A percentile compares a stretch with the other conserved stretches of the same genome.
These are phyloP conservation scores for Penicillium silybi DNA, from an alignment of 495 filamentous ascomycete genomes.

Conservation along the genomic window DNA sequence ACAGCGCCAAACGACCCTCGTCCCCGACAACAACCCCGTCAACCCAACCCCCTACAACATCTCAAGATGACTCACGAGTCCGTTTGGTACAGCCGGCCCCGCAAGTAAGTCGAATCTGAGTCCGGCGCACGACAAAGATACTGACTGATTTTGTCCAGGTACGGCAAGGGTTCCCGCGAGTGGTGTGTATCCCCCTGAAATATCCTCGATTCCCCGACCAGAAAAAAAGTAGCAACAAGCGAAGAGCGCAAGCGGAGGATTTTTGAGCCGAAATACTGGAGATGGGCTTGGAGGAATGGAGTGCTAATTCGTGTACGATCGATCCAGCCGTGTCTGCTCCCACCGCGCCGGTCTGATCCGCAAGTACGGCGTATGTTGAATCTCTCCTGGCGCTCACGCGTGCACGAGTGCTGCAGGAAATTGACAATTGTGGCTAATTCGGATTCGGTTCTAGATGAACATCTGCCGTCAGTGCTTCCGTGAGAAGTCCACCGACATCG, in stretches of 20 bases:
- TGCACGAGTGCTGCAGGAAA: not conserved
- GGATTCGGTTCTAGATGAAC: constrained; percentile 55
- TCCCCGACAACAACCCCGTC: constrained; percentile 37
- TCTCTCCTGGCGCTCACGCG: not conserved
- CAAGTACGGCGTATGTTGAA: constrained; percentile 88
- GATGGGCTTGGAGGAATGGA: constrained; percentile 3
- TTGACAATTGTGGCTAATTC: constrained; percentile 15
- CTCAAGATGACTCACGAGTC: constrained; percentile 96
- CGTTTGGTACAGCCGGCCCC: constrained; percentile 98
- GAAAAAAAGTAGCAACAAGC: not conserved
- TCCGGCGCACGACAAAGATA: constrained; percentile 7
- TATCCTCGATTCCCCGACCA: not conserved
- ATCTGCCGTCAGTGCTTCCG: constrained; percentile 99
- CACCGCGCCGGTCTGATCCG: constrained; percentile 95
- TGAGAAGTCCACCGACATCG: constrained; percentile 93
- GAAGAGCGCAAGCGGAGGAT: not conserved
- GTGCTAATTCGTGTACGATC: constrained; percentile 24
- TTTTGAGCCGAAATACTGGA: constrained; percentile 7
- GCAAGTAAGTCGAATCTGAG: constrained; percentile 56
- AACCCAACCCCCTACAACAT: constrained; percentile 34
- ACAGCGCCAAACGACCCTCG: constrained; percentile 40
- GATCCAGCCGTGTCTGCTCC: constrained; percentile 85
- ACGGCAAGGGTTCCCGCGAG: constrained; percentile 84
- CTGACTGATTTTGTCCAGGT: constrained; percentile 28
- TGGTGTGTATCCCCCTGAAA: constrained; percentile 58